Conservation (phyloP, 2,329 filamentous ascomycete species). For the Fonsecaea nubica region DNA sequence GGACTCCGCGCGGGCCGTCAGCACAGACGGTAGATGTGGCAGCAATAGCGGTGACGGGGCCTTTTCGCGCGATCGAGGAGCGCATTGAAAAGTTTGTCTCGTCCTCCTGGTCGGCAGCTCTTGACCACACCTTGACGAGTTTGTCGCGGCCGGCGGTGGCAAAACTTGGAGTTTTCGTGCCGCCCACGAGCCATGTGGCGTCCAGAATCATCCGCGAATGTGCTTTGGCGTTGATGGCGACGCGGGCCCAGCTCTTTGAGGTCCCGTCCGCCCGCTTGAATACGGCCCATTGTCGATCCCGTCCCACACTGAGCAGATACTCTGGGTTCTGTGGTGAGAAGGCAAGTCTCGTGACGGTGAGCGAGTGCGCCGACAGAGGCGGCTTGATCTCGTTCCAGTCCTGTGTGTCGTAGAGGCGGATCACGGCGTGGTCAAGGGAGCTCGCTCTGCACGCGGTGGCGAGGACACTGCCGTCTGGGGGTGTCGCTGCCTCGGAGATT, state of each 20-base stretch:
- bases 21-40: constrained; percentile 55
- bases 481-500: constrained; percentile 83
- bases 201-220: constrained; percentile 93
- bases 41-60: constrained; percentile 74
- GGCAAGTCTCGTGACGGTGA: constrained; percentile 81
- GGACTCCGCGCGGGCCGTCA: constrained; percentile 43
- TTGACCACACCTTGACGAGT: constrained; percentile 74
- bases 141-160: constrained; percentile 92
- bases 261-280: constrained; percentile 62
- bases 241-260: constrained; percentile 60
- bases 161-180: constrained; percentile 61
- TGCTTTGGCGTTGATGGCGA: constrained; percentile 76
- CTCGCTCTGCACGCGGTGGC: constrained; percentile 94
- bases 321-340: constrained; percentile 75
- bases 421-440: constrained; percentile 91
- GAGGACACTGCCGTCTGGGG: constrained; percentile 73
- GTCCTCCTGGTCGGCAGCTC: constrained; percentile 27
- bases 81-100: constrained; percentile 58
- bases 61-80: constrained; percentile 60
- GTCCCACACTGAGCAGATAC: constrained; percentile 82
- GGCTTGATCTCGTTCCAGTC: constrained; percentile 88
- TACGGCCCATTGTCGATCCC: constrained; percentile 89
- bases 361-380: constrained; percentile 79
- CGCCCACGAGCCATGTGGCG: constrained; percentile 76
- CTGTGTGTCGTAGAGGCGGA: constrained; percentile 85